Base-by-base conservation (phyloP, 495 filamentous ascomycete species). In the Tuber magnatum region DNA sequence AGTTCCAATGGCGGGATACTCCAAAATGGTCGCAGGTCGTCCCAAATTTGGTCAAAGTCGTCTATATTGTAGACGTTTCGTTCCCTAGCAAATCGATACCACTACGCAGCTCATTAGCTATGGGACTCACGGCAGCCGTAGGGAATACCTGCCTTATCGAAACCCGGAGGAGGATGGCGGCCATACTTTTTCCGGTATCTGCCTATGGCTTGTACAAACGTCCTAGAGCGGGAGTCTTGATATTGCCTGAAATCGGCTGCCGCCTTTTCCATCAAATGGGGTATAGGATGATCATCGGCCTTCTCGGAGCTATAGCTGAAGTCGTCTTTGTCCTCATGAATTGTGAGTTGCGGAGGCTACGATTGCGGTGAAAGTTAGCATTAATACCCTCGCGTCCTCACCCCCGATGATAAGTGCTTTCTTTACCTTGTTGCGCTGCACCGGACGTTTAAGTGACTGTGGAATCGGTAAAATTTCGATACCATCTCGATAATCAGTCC, bases 1-100 rank as follows among this genome's bases (percentile, higher is more conserved):
- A 92, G 88, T 14, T 83, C 81, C 3, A 83, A 80, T 0, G 91
- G 87, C 3, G 87, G 82, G 28, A 91, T 76, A 1, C 86, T 90
- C 90, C 91, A 93, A 80, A 92, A 92, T 0, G 91, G 91, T 61
- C 88, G 87, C 39, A 92, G 81, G 81, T 93, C 91, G 73, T 90
- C 89, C 77, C 89, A 87, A 61, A 92, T 89, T 78, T 91, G 91
- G 77, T 92, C 89, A 75, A 89, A 89, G 76, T 92, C 91, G 76
- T 93, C 91, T 48, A 93, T 86, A 28, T 91, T 87, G 68, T 90
- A 81, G 28, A 87, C 88, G 18, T 88, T 84, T 18, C 86, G 84
- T 70, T 89, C 85, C 74, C 86, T 84, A 16, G 91, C 91, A 73
- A 89, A 92, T 48, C 85, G 82, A 80, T 88, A 92, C 91, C 91